Evolutionary conservation across 257 asterid genomes (phyloP).

Genomic region (Solanum chiquidenum): DNA sequence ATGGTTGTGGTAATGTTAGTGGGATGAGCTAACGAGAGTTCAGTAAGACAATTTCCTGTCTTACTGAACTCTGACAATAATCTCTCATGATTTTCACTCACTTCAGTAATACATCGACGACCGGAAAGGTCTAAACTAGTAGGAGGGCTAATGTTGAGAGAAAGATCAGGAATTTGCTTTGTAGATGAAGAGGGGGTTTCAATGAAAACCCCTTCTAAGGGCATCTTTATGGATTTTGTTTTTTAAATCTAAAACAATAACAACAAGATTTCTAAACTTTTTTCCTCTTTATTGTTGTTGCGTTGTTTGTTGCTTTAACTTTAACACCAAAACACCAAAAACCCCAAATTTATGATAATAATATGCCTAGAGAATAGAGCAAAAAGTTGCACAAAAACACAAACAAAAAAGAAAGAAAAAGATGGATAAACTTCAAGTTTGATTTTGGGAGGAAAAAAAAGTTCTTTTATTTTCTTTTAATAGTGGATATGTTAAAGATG

Average conservation of each 20-base stretch:
- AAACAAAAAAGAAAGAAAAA: conserved; percentile 15
- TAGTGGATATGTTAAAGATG: not conserved
- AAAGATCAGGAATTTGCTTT: conserved; percentile 57
- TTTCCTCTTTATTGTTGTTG: not conserved
- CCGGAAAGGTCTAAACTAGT: conserved; percentile 22
- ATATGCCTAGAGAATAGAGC: conserved; percentile 9
- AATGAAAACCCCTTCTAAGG: conserved; percentile 57
- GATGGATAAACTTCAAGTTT: not conserved
- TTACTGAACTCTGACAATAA: not conserved
- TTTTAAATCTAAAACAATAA: not conserved
- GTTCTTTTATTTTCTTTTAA: not conserved
- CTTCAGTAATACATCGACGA: not conserved
- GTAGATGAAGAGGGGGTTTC: conserved; percentile 34
- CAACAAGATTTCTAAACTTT: not conserved
- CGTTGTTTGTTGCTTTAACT: not conserved
- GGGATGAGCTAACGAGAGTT: conserved; percentile 67
- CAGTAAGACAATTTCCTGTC: conserved; percentile 8
- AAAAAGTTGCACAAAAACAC: conserved; percentile 2
- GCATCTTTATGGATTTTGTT: conserved; percentile 25
- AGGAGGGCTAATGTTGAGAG: conserved; percentile 79
- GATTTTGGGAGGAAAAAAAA: conserved; percentile 15
- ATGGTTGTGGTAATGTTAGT: not conserved
- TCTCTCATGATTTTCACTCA: not conserved
- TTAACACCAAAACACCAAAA: not conserved
- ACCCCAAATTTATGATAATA: conserved; percentile 2